Evolutionary conservation across 1,139 yeast genomes (phyloP).

Genomic region (Geotrichum restrictum): DNA sequence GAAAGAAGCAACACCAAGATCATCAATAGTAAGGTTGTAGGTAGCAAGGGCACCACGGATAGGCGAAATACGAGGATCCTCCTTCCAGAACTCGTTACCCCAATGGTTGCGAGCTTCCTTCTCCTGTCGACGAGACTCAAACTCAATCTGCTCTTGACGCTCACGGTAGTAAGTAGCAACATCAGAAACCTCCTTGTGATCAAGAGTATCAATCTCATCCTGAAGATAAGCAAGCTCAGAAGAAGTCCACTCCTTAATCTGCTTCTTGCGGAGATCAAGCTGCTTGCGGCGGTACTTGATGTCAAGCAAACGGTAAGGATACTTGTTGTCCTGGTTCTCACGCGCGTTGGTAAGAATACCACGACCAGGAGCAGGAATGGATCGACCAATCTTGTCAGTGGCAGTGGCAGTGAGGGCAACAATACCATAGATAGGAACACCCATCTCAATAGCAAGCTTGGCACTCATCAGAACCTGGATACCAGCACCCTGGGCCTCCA

Average conservation of each 20-base stretch:
- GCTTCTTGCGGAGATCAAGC: slow-evolving; percentile 70
- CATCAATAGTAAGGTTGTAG: slow-evolving; percentile 88
- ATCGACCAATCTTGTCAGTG: slow-evolving; percentile 96
- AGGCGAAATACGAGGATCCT: slow-evolving; percentile 93
- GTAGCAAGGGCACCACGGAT: slow-evolving; percentile 95
- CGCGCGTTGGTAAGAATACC: slow-evolving; percentile 98
- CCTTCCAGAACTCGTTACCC: slow-evolving; percentile 91
- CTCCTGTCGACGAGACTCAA: slow-evolving; percentile 82
- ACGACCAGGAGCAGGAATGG: slow-evolving; percentile 99
- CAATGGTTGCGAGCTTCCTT: slow-evolving; percentile 87
- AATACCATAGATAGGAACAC: slow-evolving; percentile 97
- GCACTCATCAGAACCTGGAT: slow-evolving; percentile 95
- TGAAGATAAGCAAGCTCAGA: slow-evolving; percentile 68
- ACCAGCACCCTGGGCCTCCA: slow-evolving; percentile 99
- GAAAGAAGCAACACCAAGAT: slow-evolving; percentile 96
- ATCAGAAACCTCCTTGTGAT: slow-evolving; percentile 39
- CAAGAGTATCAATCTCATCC: slow-evolving; percentile 62
- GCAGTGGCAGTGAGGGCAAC: slow-evolving; percentile 95
- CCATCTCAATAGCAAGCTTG: slow-evolving; percentile 90
- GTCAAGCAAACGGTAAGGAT: slow-evolving; percentile 76
- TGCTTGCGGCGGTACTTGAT: slow-evolving; percentile 94
- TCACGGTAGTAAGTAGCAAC: slow-evolving; percentile 60
- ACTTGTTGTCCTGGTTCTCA: slow-evolving; percentile 82
- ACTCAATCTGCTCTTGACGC: slow-evolving; percentile 80
- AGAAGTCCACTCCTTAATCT: slow-evolving; percentile 82